These are phyloP conservation scores for Piper longum DNA, from an alignment of 164 flowering plant genomes.

Conservation along the genomic window DNA sequence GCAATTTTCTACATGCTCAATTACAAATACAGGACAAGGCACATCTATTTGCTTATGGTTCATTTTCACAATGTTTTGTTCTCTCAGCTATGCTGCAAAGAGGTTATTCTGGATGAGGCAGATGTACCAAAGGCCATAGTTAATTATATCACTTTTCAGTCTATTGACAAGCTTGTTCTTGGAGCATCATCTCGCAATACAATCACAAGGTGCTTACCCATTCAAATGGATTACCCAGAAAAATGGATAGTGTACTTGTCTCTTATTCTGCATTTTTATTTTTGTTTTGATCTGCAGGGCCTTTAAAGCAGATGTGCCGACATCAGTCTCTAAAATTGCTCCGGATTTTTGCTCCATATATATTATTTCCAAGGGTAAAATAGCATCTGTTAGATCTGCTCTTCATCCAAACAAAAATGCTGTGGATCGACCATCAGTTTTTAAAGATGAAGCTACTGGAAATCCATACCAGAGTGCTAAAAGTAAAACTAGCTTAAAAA, in stretches of 20 bases:
- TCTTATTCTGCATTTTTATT: not conserved
- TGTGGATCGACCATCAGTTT: not conserved
- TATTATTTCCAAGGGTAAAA: constrained; percentile 13
- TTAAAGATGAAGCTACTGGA: not conserved
- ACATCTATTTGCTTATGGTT: not conserved
- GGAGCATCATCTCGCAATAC: constrained; percentile 11
- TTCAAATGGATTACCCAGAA: not conserved
- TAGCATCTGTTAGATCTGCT: constrained; percentile 10
- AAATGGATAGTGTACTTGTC: not conserved
- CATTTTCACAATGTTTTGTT: not conserved
- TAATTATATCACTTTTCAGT: constrained; percentile 3
- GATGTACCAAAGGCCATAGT: constrained; percentile 13
- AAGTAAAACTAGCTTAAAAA: constrained; percentile 1
- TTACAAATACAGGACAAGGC: too few species aligned
- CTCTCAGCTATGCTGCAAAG: constrained; percentile 11
- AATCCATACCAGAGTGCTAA: constrained; percentile 6
- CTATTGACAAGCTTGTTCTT: constrained; percentile 14
- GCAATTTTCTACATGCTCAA: too few species aligned
- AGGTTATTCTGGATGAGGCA: constrained; percentile 10
- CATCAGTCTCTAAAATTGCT: constrained; percentile 11
- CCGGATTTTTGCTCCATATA: constrained; percentile 14
- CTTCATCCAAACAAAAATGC: constrained; percentile 7
- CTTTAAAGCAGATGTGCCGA: constrained; percentile 16
- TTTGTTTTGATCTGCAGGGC: constrained; percentile 5
- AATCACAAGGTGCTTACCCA: constrained; percentile 4